Percentiles rank a stretch among this genome's conserved stretches.
phyloP scores from a whole-genome alignment of 169 alveolate species.

The Plasmodium coatneyi region DNA sequence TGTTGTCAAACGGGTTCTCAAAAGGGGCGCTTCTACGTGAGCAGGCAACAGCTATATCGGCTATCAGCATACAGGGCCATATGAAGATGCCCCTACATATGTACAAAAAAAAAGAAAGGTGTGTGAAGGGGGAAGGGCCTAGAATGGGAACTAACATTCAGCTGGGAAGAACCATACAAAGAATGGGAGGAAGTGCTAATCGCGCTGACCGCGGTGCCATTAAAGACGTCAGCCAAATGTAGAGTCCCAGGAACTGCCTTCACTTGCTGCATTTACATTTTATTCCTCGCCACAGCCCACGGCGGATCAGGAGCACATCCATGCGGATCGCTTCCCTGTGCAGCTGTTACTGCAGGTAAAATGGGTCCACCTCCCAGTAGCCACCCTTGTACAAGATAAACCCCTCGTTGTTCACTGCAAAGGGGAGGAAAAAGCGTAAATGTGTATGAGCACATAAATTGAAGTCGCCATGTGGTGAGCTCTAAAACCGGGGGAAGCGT shows the following conservation, averaged over 20 bases:
- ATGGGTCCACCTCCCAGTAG: slow-evolving; percentile 66
- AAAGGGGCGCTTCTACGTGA: not conserved
- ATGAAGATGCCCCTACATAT: not conserved
- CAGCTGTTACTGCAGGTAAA: slow-evolving; percentile 2
- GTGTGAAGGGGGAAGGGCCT: not conserved
- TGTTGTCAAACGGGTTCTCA: not conserved
- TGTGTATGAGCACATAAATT: not conserved
- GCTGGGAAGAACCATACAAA: not conserved
- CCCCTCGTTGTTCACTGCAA: slow-evolving; percentile 69
- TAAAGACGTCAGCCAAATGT: not conserved
- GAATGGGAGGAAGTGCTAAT: not conserved
- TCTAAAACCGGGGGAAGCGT: not conserved
- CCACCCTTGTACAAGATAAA: slow-evolving; percentile 60
- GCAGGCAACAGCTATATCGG: not conserved
- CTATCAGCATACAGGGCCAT: not conserved
- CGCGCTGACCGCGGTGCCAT: not conserved
- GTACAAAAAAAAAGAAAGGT: not conserved
- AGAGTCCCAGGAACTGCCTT: not conserved
- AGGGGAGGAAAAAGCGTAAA: not conserved
- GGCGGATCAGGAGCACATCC: not conserved
- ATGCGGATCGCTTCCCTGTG: not conserved
- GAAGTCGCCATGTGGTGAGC: not conserved
- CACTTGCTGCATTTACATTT: not conserved
- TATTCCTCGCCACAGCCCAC: not conserved
- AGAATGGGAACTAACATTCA: not conserved